Conservation (phyloP, 73 alveolate genomes). For the Paramecium pentaurelia region DNA sequence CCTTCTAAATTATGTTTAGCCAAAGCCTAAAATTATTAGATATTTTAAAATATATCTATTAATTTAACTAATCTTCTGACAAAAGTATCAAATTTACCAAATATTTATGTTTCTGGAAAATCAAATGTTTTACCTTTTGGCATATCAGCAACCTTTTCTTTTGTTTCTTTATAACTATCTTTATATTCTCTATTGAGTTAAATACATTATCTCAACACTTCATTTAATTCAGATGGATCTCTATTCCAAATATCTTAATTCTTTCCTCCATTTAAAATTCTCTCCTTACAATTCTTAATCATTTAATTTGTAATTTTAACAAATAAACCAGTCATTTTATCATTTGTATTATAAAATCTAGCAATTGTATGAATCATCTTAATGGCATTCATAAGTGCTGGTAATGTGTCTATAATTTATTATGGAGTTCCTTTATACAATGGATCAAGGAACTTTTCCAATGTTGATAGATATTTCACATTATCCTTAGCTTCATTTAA, state of each 20-base stretch:
- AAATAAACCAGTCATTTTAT: slow-evolving; percentile 99
- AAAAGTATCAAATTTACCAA: slow-evolving; percentile 99
- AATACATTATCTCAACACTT: slow-evolving; percentile 86
- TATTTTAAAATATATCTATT: slow-evolving; percentile 97
- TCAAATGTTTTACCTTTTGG: slow-evolving; percentile 99
- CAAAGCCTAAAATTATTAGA: slow-evolving; percentile 96
- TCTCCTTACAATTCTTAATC: slow-evolving; percentile 98
- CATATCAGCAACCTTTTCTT: slow-evolving; percentile 98
- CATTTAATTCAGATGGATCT: slow-evolving; percentile 98
- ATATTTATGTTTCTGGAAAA: slow-evolving; percentile 99
- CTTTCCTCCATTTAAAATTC: slow-evolving; percentile 88
- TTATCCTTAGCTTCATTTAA: slow-evolving; percentile 99
- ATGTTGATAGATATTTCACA: slow-evolving; percentile 98
- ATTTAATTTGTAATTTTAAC: slow-evolving; percentile 99
- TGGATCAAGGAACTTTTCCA: slow-evolving; percentile 99
- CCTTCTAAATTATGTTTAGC: slow-evolving; percentile 98
- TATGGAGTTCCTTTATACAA: slow-evolving; percentile 99
- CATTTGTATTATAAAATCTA: slow-evolving; percentile 99
- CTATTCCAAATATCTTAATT: slow-evolving; percentile 77
- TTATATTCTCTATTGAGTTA: slow-evolving; percentile 85
- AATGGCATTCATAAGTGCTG: slow-evolving; percentile 99
- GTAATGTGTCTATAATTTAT: slow-evolving; percentile 96
- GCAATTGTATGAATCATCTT: slow-evolving; percentile 99
- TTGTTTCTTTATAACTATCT: slow-evolving; percentile 95
- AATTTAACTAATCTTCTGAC: slow-evolving; percentile 99